Base-by-base conservation (phyloP, 768 basidiomycete species). In the Rubroboletus pulcherrimus region DNA sequence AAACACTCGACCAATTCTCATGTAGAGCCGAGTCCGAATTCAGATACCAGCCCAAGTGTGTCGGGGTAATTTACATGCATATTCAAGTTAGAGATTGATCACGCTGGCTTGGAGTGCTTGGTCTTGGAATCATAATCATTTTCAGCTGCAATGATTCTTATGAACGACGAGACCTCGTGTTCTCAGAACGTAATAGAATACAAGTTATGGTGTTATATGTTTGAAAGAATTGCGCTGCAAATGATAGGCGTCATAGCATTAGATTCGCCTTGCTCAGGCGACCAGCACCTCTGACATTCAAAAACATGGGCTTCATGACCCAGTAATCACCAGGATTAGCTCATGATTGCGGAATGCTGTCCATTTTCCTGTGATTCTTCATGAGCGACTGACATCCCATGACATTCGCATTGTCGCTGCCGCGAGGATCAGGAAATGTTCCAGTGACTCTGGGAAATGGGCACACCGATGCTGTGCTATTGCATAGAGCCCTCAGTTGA, bases 341-440 rank as follows among this genome's bases (percentile, higher is more conserved):
- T 37, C 29, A 39, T 35, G 5, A 24, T 33, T 24, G 24, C 1
- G 14, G 47, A 31, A 30, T 41, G 39, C 17, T 53, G 40, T 33
- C 11, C n/a, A 3, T 35, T 2, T 17, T 34, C 42, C 31, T 15
- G 43, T 8, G 12, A 7, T 9, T 51, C 57, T 17, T 56, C 57
- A 7, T 2, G 30, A 26, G 38, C 1, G 3, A n/a, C 11, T 1
- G 4, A 24, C 15, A 7, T 24, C 3, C 49, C 33, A 31, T 33
- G 19, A 9, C 62, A 63, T 47, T 46, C 33, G 14, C 62, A 63
- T 43, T 51, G 9, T 19, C 51, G 34, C 62, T 63, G 37, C 19
- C 17, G 3, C n/a, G 21, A 31, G 24, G 17, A 24, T 63, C 7
- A 63, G 34, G 10, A 5, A 10, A 2, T 5, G 12, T 15, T 38